Evolutionary conservation across 129 eudicot species (phyloP).

Genomic region (Pittosporum tobira): DNA sequence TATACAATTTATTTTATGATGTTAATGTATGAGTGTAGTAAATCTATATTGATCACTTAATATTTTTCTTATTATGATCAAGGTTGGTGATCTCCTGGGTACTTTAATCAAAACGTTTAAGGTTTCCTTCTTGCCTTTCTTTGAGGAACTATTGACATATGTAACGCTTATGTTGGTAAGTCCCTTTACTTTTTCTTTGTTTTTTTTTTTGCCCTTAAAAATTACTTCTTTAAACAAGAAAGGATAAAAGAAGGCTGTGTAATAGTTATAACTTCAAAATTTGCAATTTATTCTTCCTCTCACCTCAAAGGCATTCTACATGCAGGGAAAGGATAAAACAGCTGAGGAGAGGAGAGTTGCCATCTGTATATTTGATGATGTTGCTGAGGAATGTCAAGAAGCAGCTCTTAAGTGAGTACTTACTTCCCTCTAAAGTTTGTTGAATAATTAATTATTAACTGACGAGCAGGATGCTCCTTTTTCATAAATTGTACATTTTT

Average conservation of each 20-base stretch:
- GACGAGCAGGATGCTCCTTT: conserved; percentile 7
- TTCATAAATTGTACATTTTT: conserved; percentile 6
- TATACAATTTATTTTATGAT: conserved; percentile 1
- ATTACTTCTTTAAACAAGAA: neutral
- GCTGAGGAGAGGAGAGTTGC: conserved; percentile 93
- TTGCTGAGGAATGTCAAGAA: conserved; percentile 90
- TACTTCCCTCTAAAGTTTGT: conserved; percentile 3
- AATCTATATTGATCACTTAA: neutral
- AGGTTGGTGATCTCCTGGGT: conserved; percentile 89
- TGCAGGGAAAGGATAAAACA: conserved; percentile 87
- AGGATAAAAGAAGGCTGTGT: neutral
- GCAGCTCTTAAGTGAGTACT: conserved; percentile 67
- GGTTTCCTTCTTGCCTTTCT: conserved; percentile 52
- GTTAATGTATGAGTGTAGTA: neutral
- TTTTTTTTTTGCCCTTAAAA: too few relatives aligned
- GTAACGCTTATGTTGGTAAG: conserved; percentile 86
- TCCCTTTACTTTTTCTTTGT: neutral
- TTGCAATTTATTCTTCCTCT: neutral
- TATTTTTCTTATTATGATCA: conserved; percentile 7
- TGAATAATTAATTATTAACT: conserved; percentile 4
- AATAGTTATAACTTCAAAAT: neutral
- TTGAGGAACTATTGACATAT: conserved; percentile 43
- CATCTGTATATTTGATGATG: conserved; percentile 94
- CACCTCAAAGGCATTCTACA: neutral
- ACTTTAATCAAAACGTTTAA: conserved; percentile 47